phyloP scores from a whole-genome alignment of 2,329 filamentous ascomycete species.

The Diaporthe citriasiana region DNA sequence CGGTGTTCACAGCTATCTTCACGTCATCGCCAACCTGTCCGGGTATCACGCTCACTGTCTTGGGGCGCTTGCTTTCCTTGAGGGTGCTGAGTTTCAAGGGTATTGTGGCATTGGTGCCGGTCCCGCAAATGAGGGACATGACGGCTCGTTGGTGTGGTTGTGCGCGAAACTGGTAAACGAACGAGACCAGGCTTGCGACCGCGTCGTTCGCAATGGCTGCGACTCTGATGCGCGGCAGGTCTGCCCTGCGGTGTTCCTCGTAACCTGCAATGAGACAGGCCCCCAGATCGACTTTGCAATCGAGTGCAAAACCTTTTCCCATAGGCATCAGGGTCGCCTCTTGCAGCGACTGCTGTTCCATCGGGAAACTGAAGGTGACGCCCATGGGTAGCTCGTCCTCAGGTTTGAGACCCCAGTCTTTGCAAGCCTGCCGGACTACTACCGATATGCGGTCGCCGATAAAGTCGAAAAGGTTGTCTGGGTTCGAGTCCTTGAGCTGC shows the following conservation, averaged over 20 bases:
- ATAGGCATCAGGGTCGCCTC: conserved; percentile 76
- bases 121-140: conserved; percentile 87
- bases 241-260: conserved; percentile 58
- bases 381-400: conserved; percentile 71
- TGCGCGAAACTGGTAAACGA: conserved; percentile 79
- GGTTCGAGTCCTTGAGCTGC: conserved; percentile 80
- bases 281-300: conserved; percentile 71
- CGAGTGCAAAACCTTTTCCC: conserved; percentile 79
- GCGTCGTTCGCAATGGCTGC: conserved; percentile 86
- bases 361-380: conserved; percentile 80
- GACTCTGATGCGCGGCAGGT: conserved; percentile 76
- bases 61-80: conserved; percentile 72
- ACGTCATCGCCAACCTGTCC: conserved; percentile 62
- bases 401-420: conserved; percentile 57
- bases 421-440: conserved; percentile 73
- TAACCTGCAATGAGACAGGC: conserved; percentile 72
- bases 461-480: conserved; percentile 84
- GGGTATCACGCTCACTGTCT: conserved; percentile 62
- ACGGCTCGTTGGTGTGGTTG: conserved; percentile 73
- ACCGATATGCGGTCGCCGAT: conserved; percentile 83
- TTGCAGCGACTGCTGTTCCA: conserved; percentile 73
- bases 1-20: conserved; percentile 85
- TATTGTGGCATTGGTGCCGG: conserved; percentile 85
- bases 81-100: conserved; percentile 75
- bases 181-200: conserved; percentile 82